Percentiles rank a stretch among this genome's conserved stretches.
phyloP scores from a whole-genome alignment of 176 grass and related monocot genomes.

The bread wheat (Triticum aestivum) region DNA sequence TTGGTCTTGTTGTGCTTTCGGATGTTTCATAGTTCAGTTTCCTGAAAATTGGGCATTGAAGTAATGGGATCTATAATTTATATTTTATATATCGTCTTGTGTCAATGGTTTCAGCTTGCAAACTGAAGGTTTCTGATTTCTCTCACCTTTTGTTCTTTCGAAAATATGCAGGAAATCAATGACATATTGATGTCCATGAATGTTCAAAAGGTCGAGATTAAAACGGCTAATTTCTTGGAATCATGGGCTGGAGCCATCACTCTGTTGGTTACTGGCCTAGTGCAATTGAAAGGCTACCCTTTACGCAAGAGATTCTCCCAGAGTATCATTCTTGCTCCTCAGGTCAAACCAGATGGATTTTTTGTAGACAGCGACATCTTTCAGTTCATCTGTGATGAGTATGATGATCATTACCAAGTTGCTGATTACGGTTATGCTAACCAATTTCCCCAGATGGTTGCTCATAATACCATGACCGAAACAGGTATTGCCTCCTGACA shows the following conservation, averaged over 20 bases:
- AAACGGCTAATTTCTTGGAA: constrained; percentile 74
- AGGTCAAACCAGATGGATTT: constrained; percentile 57
- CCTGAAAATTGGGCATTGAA: not conserved
- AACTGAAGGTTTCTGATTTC: not conserved
- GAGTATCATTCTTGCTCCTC: constrained; percentile 84
- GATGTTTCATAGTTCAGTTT: not conserved
- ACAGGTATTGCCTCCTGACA: constrained; percentile 29
- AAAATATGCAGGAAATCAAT: constrained; percentile 71
- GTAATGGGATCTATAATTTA: not conserved
- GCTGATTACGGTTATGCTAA: constrained; percentile 28
- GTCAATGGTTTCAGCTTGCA: constrained; percentile 1
- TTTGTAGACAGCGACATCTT: constrained; percentile 83
- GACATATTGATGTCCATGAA: constrained; percentile 63
- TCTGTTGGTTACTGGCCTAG: constrained; percentile 78
- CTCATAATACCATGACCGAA: constrained; percentile 40
- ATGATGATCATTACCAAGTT: constrained; percentile 37
- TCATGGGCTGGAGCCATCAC: constrained; percentile 53
- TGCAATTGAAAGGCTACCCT: constrained; percentile 58
- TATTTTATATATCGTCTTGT: not conserved
- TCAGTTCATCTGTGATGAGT: constrained; percentile 82
- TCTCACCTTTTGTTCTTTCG: constrained; percentile 20
- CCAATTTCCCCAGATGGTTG: constrained; percentile 31
- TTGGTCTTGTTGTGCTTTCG: not conserved
- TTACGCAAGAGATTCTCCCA: constrained; percentile 76
- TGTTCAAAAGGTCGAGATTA: constrained; percentile 76